A percentile compares a stretch with the other conserved stretches of the same genome.
Conservation (phyloP, 1,139 yeast species). For the Tardiomyces depauwii region DNA sequence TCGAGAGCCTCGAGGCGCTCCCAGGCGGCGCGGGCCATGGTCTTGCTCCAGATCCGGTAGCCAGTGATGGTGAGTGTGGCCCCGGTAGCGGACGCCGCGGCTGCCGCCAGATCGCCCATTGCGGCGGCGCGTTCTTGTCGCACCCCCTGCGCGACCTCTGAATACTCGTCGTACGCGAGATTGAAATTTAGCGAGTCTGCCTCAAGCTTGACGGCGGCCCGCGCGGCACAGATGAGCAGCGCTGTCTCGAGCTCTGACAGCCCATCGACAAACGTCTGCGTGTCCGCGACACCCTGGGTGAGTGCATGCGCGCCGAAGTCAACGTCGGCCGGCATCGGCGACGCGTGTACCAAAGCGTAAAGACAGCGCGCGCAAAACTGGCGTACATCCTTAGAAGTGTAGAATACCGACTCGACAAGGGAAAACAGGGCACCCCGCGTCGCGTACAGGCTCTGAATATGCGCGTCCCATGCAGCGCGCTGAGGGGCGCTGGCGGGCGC, state of each 20-base stretch:
- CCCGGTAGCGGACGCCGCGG: slow-evolving; percentile 5
- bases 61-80: slow-evolving; percentile 12
- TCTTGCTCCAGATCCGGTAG: slow-evolving; percentile 23
- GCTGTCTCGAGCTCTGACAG: slow-evolving; percentile 62
- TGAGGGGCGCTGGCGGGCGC: not conserved
- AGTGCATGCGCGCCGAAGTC: slow-evolving; percentile 9
- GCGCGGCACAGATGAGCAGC: slow-evolving; percentile 59
- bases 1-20: slow-evolving; percentile 23
- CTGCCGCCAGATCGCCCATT: slow-evolving; percentile 11
- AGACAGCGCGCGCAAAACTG: slow-evolving; percentile 36
- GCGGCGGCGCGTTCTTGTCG: slow-evolving; percentile 31
- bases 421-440: slow-evolving; percentile 25
- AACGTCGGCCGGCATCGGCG: slow-evolving; percentile 6
- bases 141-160: slow-evolving; percentile 38
- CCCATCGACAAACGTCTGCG: slow-evolving; percentile 27
- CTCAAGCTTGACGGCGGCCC: slow-evolving; percentile 53
- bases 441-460: slow-evolving; percentile 27
- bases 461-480: slow-evolving; percentile 39
- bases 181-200: slow-evolving; percentile 51
- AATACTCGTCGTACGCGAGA: slow-evolving; percentile 67
- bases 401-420: slow-evolving; percentile 37
- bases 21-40: slow-evolving; percentile 27
- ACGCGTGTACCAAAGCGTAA: slow-evolving; percentile 4
- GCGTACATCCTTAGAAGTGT: slow-evolving; percentile 49
- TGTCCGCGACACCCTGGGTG: slow-evolving; percentile 27